Percentiles rank a stretch among this genome's conserved stretches.
Evolutionary conservation across 1,284 basidiomycete genomes (phyloP).

Genomic region (Cryptococcus depauperatus): DNA sequence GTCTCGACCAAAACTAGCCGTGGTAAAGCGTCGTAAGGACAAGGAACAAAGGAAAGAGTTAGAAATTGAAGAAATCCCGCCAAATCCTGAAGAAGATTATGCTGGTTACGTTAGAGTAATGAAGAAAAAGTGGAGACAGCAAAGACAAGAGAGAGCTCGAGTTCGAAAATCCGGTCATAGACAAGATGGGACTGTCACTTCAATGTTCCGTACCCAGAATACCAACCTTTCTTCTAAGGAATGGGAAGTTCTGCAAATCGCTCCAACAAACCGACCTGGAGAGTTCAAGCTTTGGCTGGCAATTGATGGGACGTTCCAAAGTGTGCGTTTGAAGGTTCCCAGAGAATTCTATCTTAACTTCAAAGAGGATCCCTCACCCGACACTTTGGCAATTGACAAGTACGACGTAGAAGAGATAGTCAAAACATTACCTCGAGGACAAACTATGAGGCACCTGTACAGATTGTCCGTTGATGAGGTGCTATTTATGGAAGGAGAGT

Average conservation of each 20-base stretch:
- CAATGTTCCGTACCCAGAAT: constrained; percentile 70
- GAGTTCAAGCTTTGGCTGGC: constrained; percentile 86
- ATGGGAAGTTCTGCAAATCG: constrained; percentile 93
- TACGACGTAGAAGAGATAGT: constrained; percentile 70
- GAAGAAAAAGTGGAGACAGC: constrained; percentile 69
- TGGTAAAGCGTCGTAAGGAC: constrained; percentile 55
- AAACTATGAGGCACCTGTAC: constrained; percentile 71
- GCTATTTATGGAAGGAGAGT: constrained; percentile 71
- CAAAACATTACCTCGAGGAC: constrained; percentile 71
- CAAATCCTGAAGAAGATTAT: constrained; percentile 61
- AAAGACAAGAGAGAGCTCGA: constrained; percentile 48
- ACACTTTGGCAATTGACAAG: constrained; percentile 58
- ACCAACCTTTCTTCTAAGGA: constrained; percentile 58
- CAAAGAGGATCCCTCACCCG: constrained; percentile 55
- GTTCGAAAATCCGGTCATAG: constrained; percentile 44
- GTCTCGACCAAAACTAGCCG: constrained; percentile 48
- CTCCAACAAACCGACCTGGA: constrained; percentile 66
- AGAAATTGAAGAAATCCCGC: constrained; percentile 38
- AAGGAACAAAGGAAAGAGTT: constrained; percentile 40
- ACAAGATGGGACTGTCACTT: constrained; percentile 51
- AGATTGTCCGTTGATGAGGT: constrained; percentile 77
- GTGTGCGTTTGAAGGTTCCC: constrained; percentile 74
- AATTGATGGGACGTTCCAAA: constrained; percentile 69
- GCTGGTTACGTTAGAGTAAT: constrained; percentile 71
- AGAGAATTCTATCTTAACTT: constrained; percentile 91